Evolutionary conservation across 2,329 filamentous ascomycete species (phyloP), one percentile per base, ranked within the genome.

Genomic region (Monilinia polystroma): DNA sequence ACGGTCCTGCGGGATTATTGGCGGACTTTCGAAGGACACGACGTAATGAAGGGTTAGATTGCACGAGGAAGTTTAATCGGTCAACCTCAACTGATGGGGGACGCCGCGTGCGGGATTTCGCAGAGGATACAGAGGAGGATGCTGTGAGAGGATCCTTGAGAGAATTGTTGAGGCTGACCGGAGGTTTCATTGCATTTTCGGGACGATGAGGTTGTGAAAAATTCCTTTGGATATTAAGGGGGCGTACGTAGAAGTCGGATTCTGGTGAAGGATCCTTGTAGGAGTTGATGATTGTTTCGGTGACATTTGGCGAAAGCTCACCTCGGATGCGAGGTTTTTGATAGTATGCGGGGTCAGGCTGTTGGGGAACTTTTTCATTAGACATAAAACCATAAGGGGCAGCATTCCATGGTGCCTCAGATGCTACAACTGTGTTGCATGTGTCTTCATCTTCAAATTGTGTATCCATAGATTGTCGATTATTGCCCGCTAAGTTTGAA

Each of bases 401-500:
- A n/a, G 63, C 55, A 41, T 66, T 66, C 65, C 65, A 66, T 10
- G 65, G 59, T 45, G 51, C 49, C 14, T 70, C 67, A 16, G 63
- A 54, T 23, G 63, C 63, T 52, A 66, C 62, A 41, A 35, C 59
- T n/a, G 63, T 64, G 47, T 32, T 60, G 18, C 65, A 64, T 43
- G 53, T 62, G 49, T 68, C 57, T 57, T 76, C 75, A 51, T 76
- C 74, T 64, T 76, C 75, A 54, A 76, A 76, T 47, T 75, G 71
- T n/a, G 75, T 76, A 38, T 67, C 69, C 35, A 70, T 69, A 53
- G 75, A 76, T 55, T 74, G 72, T 58, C 75, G 68, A 20, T 66
- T 71, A 0, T 70, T 58, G 11, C 35, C 49, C n/a, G 18, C 26
- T n/a, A 51, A n/a, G 32, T 47, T 58, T 47, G 68, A 68, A 47